Conservation (phyloP, 768 basidiomycete species). For the Kondoa malvinella region DNA sequence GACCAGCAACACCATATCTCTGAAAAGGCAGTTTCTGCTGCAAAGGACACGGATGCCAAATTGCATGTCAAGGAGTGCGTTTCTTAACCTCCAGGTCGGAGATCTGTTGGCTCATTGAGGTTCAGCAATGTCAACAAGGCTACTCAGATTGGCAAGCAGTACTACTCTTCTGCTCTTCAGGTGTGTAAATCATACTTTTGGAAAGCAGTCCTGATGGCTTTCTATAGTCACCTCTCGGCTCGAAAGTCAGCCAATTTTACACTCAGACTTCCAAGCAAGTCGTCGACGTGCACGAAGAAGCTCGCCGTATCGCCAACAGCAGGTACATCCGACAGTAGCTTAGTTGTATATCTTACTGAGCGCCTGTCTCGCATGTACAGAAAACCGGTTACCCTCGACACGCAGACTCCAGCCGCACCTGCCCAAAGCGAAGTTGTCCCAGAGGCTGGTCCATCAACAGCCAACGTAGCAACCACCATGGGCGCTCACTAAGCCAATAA, state of each 20-base stretch:
- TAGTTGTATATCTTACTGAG: not conserved
- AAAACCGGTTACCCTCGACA: not conserved
- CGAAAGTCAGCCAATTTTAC: slow-evolving; percentile 63
- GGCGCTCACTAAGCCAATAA: not conserved
- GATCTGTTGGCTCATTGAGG: not conserved
- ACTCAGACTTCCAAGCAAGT: slow-evolving; percentile 76
- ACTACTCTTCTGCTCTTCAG: slow-evolving; percentile 60
- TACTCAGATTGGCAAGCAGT: slow-evolving; percentile 28
- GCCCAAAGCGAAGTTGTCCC: not conserved
- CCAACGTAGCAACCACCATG: not conserved
- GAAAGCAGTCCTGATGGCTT: no score
- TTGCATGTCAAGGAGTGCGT: slow-evolving; percentile 9
- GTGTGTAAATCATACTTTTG: no score
- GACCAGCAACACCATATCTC: slow-evolving; percentile 9
- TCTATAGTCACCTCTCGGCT: slow-evolving; percentile 55
- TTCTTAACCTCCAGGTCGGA: not conserved
- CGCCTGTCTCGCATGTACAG: not conserved
- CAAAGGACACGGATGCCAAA: slow-evolving; percentile 13
- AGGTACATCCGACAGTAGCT: not conserved
- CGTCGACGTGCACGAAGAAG: slow-evolving; percentile 82
- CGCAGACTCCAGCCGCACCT: not conserved
- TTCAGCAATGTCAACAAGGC: slow-evolving; percentile 1
- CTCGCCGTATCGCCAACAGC: slow-evolving; percentile 51
- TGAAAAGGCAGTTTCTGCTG: slow-evolving; percentile 6
- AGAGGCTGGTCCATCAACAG: not conserved